A percentile compares a stretch with the other conserved stretches of the same genome.
Evolutionary conservation across 441 rosid genomes (phyloP).

Genomic region (Hypseocharis bilobata): DNA sequence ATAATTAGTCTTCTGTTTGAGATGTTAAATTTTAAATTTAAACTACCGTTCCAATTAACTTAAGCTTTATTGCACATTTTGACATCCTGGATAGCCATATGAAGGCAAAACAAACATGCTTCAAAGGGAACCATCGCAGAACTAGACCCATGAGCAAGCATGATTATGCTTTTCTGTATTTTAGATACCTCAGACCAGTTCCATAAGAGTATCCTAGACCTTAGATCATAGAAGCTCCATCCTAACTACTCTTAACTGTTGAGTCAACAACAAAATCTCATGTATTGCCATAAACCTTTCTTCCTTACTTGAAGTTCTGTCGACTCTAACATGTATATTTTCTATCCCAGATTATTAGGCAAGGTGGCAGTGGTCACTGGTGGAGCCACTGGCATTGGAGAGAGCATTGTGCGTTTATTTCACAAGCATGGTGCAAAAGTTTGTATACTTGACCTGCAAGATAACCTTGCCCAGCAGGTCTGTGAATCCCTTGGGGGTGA

Average conservation of each 20-base stretch:
- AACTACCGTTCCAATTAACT: not conserved
- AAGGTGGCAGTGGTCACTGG: constrained; percentile 74
- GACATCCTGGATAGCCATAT: not conserved
- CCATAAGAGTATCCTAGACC: too few species aligned
- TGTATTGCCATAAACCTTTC: not conserved
- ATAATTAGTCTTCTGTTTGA: not conserved
- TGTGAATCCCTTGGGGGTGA: constrained; percentile 40
- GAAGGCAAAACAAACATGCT: not conserved
- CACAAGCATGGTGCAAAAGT: constrained; percentile 71
- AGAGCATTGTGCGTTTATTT: constrained; percentile 60
- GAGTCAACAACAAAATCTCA: not conserved
- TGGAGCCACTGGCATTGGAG: constrained; percentile 86
- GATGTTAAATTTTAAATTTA: too few species aligned
- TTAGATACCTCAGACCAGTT: too few species aligned
- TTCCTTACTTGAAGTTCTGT: not conserved
- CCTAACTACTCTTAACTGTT: too few species aligned
- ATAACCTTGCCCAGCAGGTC: constrained; percentile 39
- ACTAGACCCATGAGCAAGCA: too few species aligned
- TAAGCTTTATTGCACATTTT: not conserved
- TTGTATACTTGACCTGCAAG: constrained; percentile 63
- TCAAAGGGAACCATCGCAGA: not conserved
- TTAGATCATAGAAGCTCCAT: too few species aligned
- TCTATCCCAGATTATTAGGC: constrained; percentile 43
- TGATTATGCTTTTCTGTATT: not conserved
- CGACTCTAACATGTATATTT: not conserved